Base-by-base conservation (phyloP, 1,284 basidiomycete species). In the Amylostereum areolatum region DNA sequence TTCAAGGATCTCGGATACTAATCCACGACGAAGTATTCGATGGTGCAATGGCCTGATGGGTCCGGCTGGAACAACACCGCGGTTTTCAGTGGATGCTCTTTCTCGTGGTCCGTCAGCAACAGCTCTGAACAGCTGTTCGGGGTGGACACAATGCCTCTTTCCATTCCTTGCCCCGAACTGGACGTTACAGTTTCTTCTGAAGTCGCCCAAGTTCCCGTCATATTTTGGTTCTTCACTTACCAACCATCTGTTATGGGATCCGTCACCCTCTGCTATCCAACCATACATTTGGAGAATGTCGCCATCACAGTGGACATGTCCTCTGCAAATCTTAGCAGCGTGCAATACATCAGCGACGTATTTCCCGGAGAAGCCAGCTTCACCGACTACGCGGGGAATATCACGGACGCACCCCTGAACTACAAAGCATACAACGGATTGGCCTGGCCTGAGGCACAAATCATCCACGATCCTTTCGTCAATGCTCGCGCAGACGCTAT, bases 141-240 rank as follows among this genome's bases (percentile, higher is more conserved):
- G 50, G 44, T 35, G 50, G 24, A 45, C 40, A 37, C 36, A 12
- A 43, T 47, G 43, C 24, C 49, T 4, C 28, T 35, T 18, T 18
- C 18, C 18, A 18, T 18, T 18, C 18, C 18, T 18, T 45, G 49
- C 33, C 5, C 43, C 46, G 55, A 53, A 18, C 43, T 55, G 31
- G 40, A 45, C 18, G 18, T 18, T 18, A 18, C 18, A 18, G 18
- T 18, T 29, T 47, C 50, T n/a, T 45, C 43, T 10, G 43, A 52
- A 32, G 39, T 43, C 30, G 25, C 52, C 45, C 75, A 74, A 40
- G 66, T 62, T 9, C 76, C 77, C 0, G 67, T 77, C n/a, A 65
- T 77, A 6, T 78, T 80, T 59, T 80, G 78, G 78, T 77, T 77
- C 58, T 78, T 80, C 62, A 70, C 70, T 55, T 74, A 59, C 51